Evolutionary conservation across 352 stramenopile species (phyloP).

Genomic region (Phytophthora sp.): DNA sequence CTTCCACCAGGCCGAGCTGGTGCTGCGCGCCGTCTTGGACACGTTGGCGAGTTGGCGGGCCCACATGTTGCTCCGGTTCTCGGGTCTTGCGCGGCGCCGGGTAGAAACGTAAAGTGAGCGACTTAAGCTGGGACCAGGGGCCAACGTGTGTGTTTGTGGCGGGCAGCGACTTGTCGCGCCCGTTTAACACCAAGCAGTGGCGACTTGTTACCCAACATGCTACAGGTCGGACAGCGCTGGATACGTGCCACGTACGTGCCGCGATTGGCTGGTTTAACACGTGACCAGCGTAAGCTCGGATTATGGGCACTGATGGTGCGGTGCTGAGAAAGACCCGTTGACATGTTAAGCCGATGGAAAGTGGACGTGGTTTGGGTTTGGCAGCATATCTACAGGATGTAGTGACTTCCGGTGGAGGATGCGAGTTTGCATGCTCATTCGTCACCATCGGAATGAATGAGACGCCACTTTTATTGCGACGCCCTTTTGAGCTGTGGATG

Average conservation of each 20-base stretch:
- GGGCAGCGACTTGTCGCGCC: not conserved
- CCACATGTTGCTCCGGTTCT: constrained; percentile 16
- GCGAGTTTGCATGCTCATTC: not conserved
- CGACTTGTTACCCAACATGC: constrained; percentile 19
- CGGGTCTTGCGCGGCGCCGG: not conserved
- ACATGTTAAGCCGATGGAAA: not conserved
- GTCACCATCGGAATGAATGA: too few relatives aligned
- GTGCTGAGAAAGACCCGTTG: constrained; percentile 19
- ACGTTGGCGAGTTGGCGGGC: constrained; percentile 28
- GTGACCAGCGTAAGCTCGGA: constrained; percentile 1
- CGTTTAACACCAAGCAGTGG: not conserved
- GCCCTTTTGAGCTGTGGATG: too few relatives aligned
- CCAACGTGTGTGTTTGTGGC: too few relatives aligned
- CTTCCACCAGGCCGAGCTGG: constrained; percentile 32
- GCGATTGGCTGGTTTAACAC: constrained; percentile 25
- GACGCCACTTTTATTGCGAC: too few relatives aligned
- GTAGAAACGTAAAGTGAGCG: constrained; percentile 18
- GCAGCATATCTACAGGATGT: not conserved
- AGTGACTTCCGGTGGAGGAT: not conserved
- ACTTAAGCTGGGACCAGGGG: constrained; percentile 10
- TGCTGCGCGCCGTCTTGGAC: constrained; percentile 28
- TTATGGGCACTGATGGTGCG: constrained; percentile 6
- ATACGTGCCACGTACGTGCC: constrained; percentile 15
- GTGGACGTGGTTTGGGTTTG: not conserved
- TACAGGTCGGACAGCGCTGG: constrained; percentile 3